A percentile compares a stretch with the other conserved stretches of the same genome.
Evolutionary conservation across 2,329 filamentous ascomycete genomes (phyloP).

Genomic region (Apiospora phragmitis): DNA sequence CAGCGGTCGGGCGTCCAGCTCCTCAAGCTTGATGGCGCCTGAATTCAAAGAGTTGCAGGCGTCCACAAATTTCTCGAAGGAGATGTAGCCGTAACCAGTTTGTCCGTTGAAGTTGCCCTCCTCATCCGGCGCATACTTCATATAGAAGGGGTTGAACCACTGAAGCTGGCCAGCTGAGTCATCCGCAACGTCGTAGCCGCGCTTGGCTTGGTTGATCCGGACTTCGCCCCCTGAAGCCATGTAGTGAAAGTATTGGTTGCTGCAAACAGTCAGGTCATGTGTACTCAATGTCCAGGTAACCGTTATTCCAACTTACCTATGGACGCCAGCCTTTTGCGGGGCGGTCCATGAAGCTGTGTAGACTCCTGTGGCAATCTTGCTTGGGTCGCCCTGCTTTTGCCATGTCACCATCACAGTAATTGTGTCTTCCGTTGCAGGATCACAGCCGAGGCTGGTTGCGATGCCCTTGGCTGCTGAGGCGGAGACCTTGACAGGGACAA

Average conservation of each 20-base stretch:
- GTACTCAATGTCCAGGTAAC: background rate
- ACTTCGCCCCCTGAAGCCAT: conserved; percentile 83
- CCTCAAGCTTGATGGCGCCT: conserved; percentile 68
- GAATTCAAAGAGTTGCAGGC: conserved; percentile 78
- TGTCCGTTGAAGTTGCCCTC: conserved; percentile 93
- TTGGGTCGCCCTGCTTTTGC: conserved; percentile 69
- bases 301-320: conserved; percentile 49
- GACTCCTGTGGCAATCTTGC: conserved; percentile 78
- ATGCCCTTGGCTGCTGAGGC: conserved; percentile 78
- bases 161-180: conserved; percentile 69
- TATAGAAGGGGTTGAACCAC: conserved; percentile 96
- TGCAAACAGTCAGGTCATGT: background rate
- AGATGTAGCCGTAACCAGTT: conserved; percentile 89
- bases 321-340: conserved; percentile 88
- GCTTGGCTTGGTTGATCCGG: conserved; percentile 87
- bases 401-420: conserved; percentile 90
- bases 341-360: conserved; percentile 96
- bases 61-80: conserved; percentile 94
- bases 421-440: conserved; percentile 82
- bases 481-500: conserved; percentile 75
- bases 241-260: conserved; percentile 95
- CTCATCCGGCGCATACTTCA: conserved; percentile 92
- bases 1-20: conserved; percentile 77
- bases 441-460: conserved; percentile 77
- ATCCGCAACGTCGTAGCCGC: conserved; percentile 92